Percentiles rank a stretch among this genome's conserved stretches.
Conservation (phyloP, 805 yeast genomes). For the Ascoidea tarda region DNA sequence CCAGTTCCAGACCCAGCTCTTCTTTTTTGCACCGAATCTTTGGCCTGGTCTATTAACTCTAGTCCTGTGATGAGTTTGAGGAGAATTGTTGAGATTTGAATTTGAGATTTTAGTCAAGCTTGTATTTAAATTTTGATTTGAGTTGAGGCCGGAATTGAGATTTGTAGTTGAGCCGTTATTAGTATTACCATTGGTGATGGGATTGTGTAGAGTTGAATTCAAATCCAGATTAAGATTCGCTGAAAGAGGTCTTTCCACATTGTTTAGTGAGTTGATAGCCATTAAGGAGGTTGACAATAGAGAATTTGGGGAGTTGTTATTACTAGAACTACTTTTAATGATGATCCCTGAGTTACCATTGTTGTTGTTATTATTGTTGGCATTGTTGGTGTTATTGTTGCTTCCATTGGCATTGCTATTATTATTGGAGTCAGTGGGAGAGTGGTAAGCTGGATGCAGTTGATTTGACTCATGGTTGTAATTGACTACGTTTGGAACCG, state of each 20-base stretch:
- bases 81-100: background rate
- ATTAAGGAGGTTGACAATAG: too few species aligned
- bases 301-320: too few species aligned
- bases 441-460: background rate
- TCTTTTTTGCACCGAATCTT: conserved; percentile 45
- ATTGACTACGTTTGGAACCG: background rate
- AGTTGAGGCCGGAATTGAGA: background rate
- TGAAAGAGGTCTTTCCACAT: too few species aligned
- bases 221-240: too few species aligned
- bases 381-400: background rate
- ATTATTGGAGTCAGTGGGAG: background rate
- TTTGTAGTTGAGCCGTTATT: background rate
- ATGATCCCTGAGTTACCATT: too few species aligned
- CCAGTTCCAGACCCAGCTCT: conserved; percentile 54
- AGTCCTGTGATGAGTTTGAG: background rate
- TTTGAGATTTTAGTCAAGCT: background rate
- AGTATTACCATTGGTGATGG: too few species aligned
- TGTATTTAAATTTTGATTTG: background rate
- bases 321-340: too few species aligned
- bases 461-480: background rate
- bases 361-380: too few species aligned
- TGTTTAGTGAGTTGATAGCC: too few species aligned
- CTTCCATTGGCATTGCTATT: background rate
- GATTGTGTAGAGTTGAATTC: too few species aligned
- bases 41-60: conserved; percentile 35